Base-by-base conservation (phyloP, 306 rosid genomes). In the Betula pendula region DNA sequence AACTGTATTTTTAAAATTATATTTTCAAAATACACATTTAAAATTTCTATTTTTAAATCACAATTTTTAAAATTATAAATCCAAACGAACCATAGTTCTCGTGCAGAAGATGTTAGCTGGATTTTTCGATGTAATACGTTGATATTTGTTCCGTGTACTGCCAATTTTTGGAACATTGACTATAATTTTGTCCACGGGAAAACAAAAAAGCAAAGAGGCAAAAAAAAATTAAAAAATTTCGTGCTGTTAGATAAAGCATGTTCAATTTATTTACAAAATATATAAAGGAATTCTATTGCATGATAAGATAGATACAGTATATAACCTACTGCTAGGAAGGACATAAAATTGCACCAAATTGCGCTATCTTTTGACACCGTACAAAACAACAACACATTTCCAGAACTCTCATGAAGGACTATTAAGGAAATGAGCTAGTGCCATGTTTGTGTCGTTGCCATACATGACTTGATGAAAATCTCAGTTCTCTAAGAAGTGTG, bases 381-480 rank as follows among this genome's bases (percentile, higher is more conserved):
- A 69, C 80, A 38, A 74, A 79, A 72, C 71, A 73, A 75, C 73
- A 66, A 45, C 11, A 25, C 24, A 67, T 45, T 75, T n/a, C 8
- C 60, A 44, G n/a, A 50, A 82, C 68, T 62, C 81, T 90, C 85
- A 91, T 2, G 96, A 83, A 9, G 97, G 67, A 76, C 85, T 82
- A 47, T 51, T 90, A 20, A 96, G 97, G 75, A 90, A 90, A 86
- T 91, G 86, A 10, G 96, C 91, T 35, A 96, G 80, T 59, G 97
- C 98, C 87, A 84, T 92, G 75, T 96, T 98, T 14, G 92, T 89
- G 81, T 91, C 89, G 31, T 96, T 92, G 62, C 91, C 99, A 70
- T 92, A 68, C 94, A 85, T 86, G 50, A 88, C 45, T 83, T 4
- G 97, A 70, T 20, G 96, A 76, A 87, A 96, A 96, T 40, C 99